Base-by-base conservation (phyloP, 1,284 basidiomycete genomes). In the Inonotus hispidus region DNA sequence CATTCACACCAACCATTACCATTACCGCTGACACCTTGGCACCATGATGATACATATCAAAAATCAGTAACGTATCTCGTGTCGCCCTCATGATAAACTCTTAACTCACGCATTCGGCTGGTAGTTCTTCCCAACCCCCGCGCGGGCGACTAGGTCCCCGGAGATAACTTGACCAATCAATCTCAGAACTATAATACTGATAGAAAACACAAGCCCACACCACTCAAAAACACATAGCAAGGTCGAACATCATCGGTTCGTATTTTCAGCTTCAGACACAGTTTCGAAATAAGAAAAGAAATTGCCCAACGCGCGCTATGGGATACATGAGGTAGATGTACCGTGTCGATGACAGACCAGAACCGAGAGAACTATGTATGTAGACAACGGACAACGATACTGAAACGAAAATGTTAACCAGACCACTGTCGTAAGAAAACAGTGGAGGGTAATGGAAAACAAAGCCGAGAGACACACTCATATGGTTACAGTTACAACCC, bases 401-500 rank as follows among this genome's bases (percentile, higher is more conserved):
- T 14, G 23, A 29, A 14, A 46, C 39, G 32, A 13, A 32, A 16
- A 52, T 27, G 49, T 35, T 25, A 52, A 52, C 50, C 23, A 52
- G 50, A 43, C 41, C 41, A 43, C 32, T 32, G 8, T 5, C 16
- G 41, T 43, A 21, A 39, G n/a, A 11, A n/a, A 43, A 21, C 41
- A 35, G 50, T 47, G 47, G 35, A 59, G 39, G 27, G 38, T 41
- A 38, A 55, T 27, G 53, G 53, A 41, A 21, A 55, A 55, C 38
- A 37, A 32, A 43, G 53, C 13, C 14, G 32, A 27, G 27, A 58
- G 47, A 41, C 50, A 52, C 38, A 43, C 19, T 43, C 41, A 16
- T n/a, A 54, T 23, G 43, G 52, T 54, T 60, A 60, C 59, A 60
- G 59, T 60, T 60, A 60, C 59, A 60, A n/a, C n/a, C 45, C 54